A percentile compares a stretch with the other conserved stretches of the same genome.
phyloP scores from a whole-genome alignment of 768 basidiomycete species.

The Coprinellus micaceus region DNA sequence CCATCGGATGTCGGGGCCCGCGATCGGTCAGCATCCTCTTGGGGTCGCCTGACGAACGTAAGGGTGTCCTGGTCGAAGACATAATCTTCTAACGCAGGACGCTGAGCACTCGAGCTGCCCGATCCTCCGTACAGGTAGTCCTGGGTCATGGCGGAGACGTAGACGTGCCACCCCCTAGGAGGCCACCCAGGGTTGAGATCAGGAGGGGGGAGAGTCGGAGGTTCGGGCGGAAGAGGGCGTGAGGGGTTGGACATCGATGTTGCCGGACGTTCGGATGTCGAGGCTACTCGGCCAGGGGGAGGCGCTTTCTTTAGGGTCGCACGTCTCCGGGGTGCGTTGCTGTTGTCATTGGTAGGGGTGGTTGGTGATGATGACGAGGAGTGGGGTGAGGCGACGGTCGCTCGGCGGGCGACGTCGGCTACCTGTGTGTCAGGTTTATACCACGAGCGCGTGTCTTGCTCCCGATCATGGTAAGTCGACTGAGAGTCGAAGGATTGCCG shows the following conservation, averaged over 20 bases:
- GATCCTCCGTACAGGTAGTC: not conserved
- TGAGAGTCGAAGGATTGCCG: too few species aligned
- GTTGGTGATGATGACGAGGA: too few species aligned
- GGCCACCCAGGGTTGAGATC: constrained; percentile 3
- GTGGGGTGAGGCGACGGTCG: too few species aligned
- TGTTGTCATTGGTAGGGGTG: too few species aligned
- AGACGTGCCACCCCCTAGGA: constrained; percentile 4
- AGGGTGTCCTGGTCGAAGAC: constrained; percentile 7
- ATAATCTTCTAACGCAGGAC: constrained; percentile 1
- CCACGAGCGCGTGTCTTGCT: too few species aligned
- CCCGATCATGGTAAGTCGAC: too few species aligned
- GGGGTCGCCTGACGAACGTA: not conserved
- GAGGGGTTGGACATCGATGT: not conserved
- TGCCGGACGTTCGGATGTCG: not conserved
- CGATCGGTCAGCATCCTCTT: not conserved
- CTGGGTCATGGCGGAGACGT: constrained; percentile 7
- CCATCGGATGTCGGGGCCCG: too few species aligned
- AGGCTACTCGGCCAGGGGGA: not conserved
- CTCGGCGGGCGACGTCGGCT: too few species aligned
- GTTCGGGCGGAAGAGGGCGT: not conserved
- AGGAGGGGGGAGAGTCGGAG: not conserved
- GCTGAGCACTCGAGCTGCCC: not conserved
- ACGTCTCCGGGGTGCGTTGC: too few species aligned
- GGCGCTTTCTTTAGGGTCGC: too few species aligned
- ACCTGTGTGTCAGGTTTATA: too few species aligned